Evolutionary conservation across 768 basidiomycete species (phyloP).

Genomic region (Tubosaeta sp.): DNA sequence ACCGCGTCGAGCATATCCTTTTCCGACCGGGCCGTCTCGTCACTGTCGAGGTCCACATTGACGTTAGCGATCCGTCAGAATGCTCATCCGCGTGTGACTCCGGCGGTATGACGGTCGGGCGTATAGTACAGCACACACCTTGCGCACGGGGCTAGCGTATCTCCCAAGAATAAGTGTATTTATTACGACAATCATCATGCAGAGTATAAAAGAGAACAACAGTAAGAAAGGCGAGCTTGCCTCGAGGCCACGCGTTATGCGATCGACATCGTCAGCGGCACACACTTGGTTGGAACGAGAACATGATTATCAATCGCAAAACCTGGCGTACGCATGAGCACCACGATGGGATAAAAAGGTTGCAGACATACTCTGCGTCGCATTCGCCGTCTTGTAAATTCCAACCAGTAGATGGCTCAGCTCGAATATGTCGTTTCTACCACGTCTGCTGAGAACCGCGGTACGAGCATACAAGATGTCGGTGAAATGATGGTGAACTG

Average conservation of each 20-base stretch:
- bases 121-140: too few species aligned
- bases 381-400: constrained; percentile 86
- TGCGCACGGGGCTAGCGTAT: too few species aligned
- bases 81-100: too few species aligned
- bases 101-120: too few species aligned
- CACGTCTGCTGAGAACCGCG: neutral
- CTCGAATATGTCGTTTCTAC: constrained; percentile 96
- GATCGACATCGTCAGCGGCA: neutral
- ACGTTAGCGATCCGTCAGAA: too few species aligned
- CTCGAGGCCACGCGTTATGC: neutral
- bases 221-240: neutral
- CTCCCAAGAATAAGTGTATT: neutral
- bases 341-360: neutral
- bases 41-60: too few species aligned
- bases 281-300: neutral
- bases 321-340: neutral
- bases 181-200: neutral
- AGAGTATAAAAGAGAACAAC: neutral
- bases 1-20: too few species aligned
- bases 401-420: constrained; percentile 95
- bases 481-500: constrained; percentile 98
- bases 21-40: too few species aligned
- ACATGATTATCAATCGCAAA: neutral
- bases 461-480: constrained; percentile 15
- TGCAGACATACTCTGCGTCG: neutral